Evolutionary conservation across 2,329 filamentous ascomycete species (phyloP), one percentile per base, ranked within the genome.

Genomic region (Zasmidium cellare): DNA sequence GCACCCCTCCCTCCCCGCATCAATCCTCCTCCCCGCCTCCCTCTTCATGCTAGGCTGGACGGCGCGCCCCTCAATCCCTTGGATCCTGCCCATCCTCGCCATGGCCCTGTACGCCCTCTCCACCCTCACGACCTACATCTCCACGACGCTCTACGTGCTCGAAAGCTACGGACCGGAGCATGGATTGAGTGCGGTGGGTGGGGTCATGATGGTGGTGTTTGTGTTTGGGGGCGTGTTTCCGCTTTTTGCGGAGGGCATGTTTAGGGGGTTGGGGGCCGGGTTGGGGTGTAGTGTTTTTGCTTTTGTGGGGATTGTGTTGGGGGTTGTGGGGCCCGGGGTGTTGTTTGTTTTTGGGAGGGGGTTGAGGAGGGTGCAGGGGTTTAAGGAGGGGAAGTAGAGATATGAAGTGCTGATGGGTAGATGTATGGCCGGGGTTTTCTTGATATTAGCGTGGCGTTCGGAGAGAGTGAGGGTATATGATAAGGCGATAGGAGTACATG

Each of bases 181-280:
- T 6, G 78, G 83, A 0, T 82, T 83, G 0, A 84, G 80, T 60
- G 82, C 82, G 0, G 71, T 81, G 38, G 82, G 80, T 9, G 84
- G 84, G 1, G 86, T 84, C 58, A 78, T 79, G 1, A 72, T 87
- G 18, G 72, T 82, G 1, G 72, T 84, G 24, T 87, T 86, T 60
- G 69, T 72, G 0, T 75, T 86, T 9, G 82, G 81, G 0, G 82
- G 79, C 1, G 80, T 76, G 0, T 87, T 88, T 55, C 84, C 84
- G 0, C 68, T 87, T 0, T 87, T 87, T 60, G 81, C 83, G 0
- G 71, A 86, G 1, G 82, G 57, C 12, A 60, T 77, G 68, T 76
- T 5, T 9, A n/a, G 76, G 47, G 53, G 65, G 1, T 60, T 79
- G 5, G 75, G 72, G 1, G 67, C 75, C 12, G 71, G 71, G 18